A percentile compares a stretch with the other conserved stretches of the same genome.
phyloP scores from a whole-genome alignment of 768 basidiomycete genomes.

The Kwoniella botswanensis region DNA sequence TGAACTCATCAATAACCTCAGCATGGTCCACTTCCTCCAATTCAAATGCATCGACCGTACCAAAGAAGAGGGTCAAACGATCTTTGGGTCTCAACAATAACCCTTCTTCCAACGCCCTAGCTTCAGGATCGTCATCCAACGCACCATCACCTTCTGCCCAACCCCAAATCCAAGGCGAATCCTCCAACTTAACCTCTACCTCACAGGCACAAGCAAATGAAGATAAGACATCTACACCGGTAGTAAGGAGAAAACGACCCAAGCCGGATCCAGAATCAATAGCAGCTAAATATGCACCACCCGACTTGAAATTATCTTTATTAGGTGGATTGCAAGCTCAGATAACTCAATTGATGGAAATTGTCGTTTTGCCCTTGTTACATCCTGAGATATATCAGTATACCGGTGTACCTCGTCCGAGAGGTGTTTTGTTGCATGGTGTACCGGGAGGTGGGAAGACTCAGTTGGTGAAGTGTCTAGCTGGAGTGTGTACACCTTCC shows the following conservation, averaged over 20 bases:
- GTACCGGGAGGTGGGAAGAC: conserved; percentile 99
- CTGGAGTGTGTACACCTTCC: conserved; percentile 69
- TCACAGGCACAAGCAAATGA: conserved; percentile 8
- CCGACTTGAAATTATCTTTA: conserved; percentile 75
- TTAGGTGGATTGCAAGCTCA: conserved; percentile 85
- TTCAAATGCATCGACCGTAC: background rate
- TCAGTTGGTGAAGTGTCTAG: conserved; percentile 88
- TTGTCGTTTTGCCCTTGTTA: conserved; percentile 92
- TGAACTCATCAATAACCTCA: conserved; percentile 50
- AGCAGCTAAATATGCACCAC: conserved; percentile 70
- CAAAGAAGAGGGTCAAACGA: conserved; percentile 37
- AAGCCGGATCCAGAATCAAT: conserved; percentile 25
- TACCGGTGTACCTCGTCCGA: conserved; percentile 87
- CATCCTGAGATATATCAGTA: conserved; percentile 95
- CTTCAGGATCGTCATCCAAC: conserved; percentile 11
- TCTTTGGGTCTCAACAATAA: conserved; percentile 26
- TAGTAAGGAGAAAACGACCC: conserved; percentile 19
- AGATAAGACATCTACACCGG: conserved; percentile 9
- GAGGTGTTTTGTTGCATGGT: conserved; percentile 90
- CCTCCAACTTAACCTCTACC: conserved; percentile 6
- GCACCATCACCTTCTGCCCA: conserved; percentile 9
- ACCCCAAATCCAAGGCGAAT: background rate
- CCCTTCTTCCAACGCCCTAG: background rate
- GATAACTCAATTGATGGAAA: conserved; percentile 90
- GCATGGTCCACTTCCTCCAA: conserved; percentile 33